Conservation (phyloP, 179 eudicot genomes). For the Nepenthes alata region DNA sequence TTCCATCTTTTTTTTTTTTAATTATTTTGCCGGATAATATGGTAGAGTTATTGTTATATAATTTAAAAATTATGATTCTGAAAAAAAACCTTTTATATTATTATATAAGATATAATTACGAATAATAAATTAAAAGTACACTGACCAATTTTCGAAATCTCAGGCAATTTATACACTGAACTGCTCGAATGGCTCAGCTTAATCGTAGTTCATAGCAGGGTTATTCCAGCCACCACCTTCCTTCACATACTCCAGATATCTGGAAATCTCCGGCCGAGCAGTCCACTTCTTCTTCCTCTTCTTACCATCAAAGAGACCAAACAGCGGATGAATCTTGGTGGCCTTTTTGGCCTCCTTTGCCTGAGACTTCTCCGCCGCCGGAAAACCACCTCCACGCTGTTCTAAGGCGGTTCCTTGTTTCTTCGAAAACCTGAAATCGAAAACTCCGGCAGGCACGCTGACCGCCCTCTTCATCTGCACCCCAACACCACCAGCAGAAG, state of each 20-base stretch:
- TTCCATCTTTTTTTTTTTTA: constrained; percentile 6
- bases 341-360: constrained; percentile 28
- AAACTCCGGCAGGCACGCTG: constrained; percentile 29
- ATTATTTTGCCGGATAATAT: constrained; percentile 23
- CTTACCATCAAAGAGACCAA: constrained; percentile 40
- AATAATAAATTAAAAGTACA: no score
- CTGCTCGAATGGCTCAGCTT: no score
- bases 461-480: constrained; percentile 25
- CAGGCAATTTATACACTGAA: no score
- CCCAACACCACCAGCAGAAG: not conserved
- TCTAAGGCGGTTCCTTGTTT: not conserved
- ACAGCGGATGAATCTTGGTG: constrained; percentile 53
- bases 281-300: constrained; percentile 43
- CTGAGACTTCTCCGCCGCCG: constrained; percentile 1
- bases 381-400: not conserved
- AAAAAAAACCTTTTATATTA: no score
- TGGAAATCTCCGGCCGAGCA: constrained; percentile 57
- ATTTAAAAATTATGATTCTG: no score
- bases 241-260: constrained; percentile 60
- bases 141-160: no score
- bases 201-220: constrained; percentile 2
- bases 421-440: not conserved
- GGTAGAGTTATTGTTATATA: no score
- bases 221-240: constrained; percentile 53
- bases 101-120: no score